Base-by-base conservation (phyloP, 2,329 filamentous ascomycete genomes). In the Ascochyta pisi region DNA sequence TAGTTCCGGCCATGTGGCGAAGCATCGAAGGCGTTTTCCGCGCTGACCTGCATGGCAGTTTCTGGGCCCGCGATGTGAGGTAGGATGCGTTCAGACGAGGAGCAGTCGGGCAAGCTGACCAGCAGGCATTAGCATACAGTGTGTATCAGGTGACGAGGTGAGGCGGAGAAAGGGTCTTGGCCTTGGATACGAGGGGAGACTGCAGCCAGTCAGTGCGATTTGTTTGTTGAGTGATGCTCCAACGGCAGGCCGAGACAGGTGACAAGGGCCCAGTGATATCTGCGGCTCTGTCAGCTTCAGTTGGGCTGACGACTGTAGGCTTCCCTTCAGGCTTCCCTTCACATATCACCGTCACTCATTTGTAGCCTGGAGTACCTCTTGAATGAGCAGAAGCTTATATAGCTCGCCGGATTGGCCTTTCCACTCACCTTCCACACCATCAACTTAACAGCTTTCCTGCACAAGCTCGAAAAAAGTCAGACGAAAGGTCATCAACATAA, bases 201-300 rank as follows among this genome's bases (percentile, higher is more conserved):
- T 51, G 55, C 61, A 62, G 46, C 55, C 45, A 50, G 57, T 53
- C 48, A 64, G 59, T 42, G 57, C 53, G 40, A 39, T 60, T 53
- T 50, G 31, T 51, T 56, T 56, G 48, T 56, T 55, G 42, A 42
- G 41, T 56, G 42, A 37, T 48, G 24, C 43, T 44, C 19, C 15
- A 45, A 53, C 39, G 26, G 42, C 44, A 33, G 19, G 39, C 38
- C 54, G 42, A 43, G 55, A 52, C 60, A 60, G 45, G 57, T 53
- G 57, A 61, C 59, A 47, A 45, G 52, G 49, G 46, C 57, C 53
- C 34, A 61, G 62, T 57, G 61, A 57, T 62, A 62, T 61, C 60
- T 68, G 66, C 65, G 69, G 66, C 69, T 70, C 69, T 64, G 68
- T 74, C 66, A 73, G 63, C 64, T 63, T 42, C 46, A 44, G 44